Evolutionary conservation across 768 basidiomycete genomes (phyloP).

Genomic region (Tricholomella constricta): DNA sequence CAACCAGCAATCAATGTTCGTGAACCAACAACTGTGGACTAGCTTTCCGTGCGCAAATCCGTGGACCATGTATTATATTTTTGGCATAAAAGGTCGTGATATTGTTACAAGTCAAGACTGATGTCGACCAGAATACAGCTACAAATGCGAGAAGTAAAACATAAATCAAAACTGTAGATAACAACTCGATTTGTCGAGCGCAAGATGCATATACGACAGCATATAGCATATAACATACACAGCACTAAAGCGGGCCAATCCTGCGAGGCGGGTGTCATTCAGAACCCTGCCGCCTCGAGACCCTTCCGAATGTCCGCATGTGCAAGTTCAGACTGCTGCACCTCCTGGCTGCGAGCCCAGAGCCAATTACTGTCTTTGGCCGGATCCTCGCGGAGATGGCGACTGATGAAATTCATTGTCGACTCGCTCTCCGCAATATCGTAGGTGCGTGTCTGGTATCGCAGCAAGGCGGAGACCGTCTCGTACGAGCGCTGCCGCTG

Average conservation of each 20-base stretch:
- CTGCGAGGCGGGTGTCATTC: not conserved
- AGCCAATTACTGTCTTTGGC: slow-evolving; percentile 51
- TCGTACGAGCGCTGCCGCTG: slow-evolving; percentile 61
- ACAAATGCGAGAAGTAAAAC: not conserved
- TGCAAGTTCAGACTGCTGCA: slow-evolving; percentile 58
- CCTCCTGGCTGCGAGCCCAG: slow-evolving; percentile 60
- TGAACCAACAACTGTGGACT: too few relatives aligned
- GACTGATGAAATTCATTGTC: slow-evolving; percentile 48
- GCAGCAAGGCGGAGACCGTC: slow-evolving; percentile 54
- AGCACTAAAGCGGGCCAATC: not conserved
- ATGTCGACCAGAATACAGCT: not conserved
- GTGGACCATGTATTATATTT: not conserved
- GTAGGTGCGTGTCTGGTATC: slow-evolving; percentile 57
- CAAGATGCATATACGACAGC: not conserved
- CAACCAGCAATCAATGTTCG: too few relatives aligned
- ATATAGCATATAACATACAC: not conserved
- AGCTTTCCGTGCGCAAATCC: not conserved
- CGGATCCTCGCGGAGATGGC: slow-evolving; percentile 42
- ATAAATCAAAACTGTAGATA: not conserved
- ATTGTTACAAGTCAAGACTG: not conserved
- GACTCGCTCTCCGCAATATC: slow-evolving; percentile 46
- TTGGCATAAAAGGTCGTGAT: slow-evolving; percentile 1
- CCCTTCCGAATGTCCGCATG: slow-evolving; percentile 68
- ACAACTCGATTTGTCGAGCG: not conserved
- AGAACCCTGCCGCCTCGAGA: slow-evolving; percentile 71